phyloP scores from a whole-genome alignment of 2,329 filamentous ascomycete species.

The Teratosphaeria viscida region DNA sequence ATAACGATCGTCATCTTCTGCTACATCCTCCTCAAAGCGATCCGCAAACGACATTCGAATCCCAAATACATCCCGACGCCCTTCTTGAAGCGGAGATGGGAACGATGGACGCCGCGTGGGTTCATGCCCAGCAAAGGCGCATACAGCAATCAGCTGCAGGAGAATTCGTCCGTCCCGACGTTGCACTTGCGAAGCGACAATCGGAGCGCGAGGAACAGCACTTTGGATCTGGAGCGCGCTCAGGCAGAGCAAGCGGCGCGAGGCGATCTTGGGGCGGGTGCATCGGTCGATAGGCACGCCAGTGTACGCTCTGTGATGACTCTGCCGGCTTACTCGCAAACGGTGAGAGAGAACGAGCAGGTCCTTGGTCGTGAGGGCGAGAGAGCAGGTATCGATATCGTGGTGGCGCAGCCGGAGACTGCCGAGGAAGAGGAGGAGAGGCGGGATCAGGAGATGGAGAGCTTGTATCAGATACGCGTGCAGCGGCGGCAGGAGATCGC shows the following conservation, averaged over 20 bases:
- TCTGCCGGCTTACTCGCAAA: constrained; percentile 69
- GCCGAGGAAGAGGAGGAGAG: constrained; percentile 66
- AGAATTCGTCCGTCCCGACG: constrained; percentile 14
- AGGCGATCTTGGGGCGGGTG: constrained; percentile 25
- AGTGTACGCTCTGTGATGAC: constrained; percentile 92
- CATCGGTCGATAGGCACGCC: constrained; percentile 62
- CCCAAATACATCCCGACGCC: constrained; percentile 23
- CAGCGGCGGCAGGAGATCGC: constrained; percentile 64
- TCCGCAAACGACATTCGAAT: constrained; percentile 16
- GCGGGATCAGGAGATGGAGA: constrained; percentile 85
- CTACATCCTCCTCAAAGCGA: constrained; percentile 10
- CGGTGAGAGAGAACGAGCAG: constrained; percentile 64
- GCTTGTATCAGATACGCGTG: constrained; percentile 77
- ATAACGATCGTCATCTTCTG: constrained; percentile 6
- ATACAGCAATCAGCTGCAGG: constrained; percentile 23
- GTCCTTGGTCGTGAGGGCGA: constrained; percentile 85
- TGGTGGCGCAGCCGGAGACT: constrained; percentile 75
- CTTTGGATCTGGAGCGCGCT: constrained; percentile 13
- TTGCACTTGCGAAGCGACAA: constrained; percentile 15
- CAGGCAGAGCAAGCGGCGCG: constrained; percentile 10
- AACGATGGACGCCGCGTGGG: constrained; percentile 19
- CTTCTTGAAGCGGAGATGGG: constrained; percentile 25
- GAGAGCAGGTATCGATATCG: constrained; percentile 78
- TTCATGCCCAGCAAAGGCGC: constrained; percentile 15
- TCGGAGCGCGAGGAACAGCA: constrained; percentile 13